Evolutionary conservation across 2,329 filamentous ascomycete species (phyloP), one percentile per base, ranked within the genome.

Genomic region (Aureobasidium sp.): DNA sequence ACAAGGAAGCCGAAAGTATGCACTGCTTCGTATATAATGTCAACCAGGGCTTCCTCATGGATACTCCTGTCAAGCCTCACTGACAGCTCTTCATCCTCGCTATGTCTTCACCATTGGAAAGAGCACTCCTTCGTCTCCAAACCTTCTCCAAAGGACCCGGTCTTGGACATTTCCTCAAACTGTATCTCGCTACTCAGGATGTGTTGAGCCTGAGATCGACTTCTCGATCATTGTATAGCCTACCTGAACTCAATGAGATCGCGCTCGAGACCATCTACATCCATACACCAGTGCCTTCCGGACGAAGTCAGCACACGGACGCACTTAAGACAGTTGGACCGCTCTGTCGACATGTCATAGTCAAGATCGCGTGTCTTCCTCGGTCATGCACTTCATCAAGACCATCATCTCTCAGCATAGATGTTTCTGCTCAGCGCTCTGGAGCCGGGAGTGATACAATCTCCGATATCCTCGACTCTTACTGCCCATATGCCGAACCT

Each of bases 21-120:
- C 30, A 21, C 25, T 39, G 9, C 7, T 0, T 7, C 3, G 27
- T 39, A 58, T 48, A 58, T 47, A 58, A 32, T 16, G 30, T n/a
- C 9, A 9, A 11, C 7, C 30, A 16, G 15, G 32, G 8, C 47
- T 32, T 3, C n/a, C 21, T 30, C n/a, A 1, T 2, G 36, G 11
- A 27, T 3, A 6, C 2, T 29, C n/a, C n/a, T 39, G 5, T 3
- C 30, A 34, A 11, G 34, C 15, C 21, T 25, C 10, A 11, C 16
- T 3, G 11, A 11, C 7, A n/a, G 21, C 10, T 27, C 1, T 29
- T 29, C 3, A 42, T 8, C n/a, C n/a, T 11, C 21, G 34, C 13
- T n/a, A 61, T 52, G 48, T 36, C 47, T 42, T 61, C 59, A 32
- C 36, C 48, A 30, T 27, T 53, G 11, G 57, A 60, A 50, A 47